phyloP scores from a whole-genome alignment of 1,139 yeast genomes.

The Meyerozyma smithsonii region DNA sequence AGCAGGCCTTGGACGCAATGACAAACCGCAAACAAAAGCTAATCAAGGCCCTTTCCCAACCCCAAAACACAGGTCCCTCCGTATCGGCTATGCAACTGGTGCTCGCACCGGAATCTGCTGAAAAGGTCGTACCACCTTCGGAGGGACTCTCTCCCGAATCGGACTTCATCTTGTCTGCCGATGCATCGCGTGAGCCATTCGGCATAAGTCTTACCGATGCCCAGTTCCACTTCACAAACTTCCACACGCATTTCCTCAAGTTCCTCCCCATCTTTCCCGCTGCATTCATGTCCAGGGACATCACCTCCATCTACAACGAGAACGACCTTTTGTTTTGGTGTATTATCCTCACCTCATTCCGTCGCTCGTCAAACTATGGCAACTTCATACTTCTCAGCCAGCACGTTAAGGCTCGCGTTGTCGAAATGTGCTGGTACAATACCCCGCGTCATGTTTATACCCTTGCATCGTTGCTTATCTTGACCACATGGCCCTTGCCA shows the following conservation, averaged over 20 bases:
- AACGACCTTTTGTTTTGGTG: constrained; percentile 42
- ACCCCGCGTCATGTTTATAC: constrained; percentile 44
- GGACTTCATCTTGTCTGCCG: constrained; percentile 16
- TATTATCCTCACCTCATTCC: constrained; percentile 31
- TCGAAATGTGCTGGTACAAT: constrained; percentile 40
- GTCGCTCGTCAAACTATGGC: constrained; percentile 15
- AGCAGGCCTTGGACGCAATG: constrained; percentile 21
- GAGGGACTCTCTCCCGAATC: constrained; percentile 10
- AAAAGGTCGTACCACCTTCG: constrained; percentile 8
- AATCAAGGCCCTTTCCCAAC: constrained; percentile 21
- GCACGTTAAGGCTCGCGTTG: constrained; percentile 38
- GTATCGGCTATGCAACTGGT: constrained; percentile 5
- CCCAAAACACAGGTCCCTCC: constrained; percentile 5
- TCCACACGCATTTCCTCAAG: constrained; percentile 28
- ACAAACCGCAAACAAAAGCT: constrained; percentile 22
- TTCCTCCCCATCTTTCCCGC: constrained; percentile 41
- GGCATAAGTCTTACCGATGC: constrained; percentile 27
- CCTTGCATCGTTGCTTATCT: constrained; percentile 34
- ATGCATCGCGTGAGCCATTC: constrained; percentile 16
- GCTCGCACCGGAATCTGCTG: constrained; percentile 2
- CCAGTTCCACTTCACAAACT: constrained; percentile 24
- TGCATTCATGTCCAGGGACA: constrained; percentile 25
- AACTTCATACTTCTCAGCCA: constrained; percentile 24
- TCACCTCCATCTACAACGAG: constrained; percentile 21
- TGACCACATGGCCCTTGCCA: constrained; percentile 49